A percentile compares a stretch with the other conserved stretches of the same genome.
Evolutionary conservation across 1,284 basidiomycete genomes (phyloP).

Genomic region (Puccinia brachypodii): DNA sequence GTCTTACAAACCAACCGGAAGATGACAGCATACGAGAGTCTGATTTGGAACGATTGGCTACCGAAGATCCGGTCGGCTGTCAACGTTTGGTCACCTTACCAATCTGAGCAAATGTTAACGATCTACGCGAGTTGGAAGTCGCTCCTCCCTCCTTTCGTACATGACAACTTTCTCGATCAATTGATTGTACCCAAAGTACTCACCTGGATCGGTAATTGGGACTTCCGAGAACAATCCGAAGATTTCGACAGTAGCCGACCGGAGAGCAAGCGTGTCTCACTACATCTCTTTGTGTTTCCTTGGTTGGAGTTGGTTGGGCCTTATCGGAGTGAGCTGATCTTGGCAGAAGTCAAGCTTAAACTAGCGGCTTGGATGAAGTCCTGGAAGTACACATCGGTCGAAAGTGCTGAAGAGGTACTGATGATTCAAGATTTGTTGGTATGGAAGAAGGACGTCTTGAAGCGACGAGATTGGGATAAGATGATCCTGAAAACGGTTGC

Average conservation of each 20-base stretch:
- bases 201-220: constrained; percentile 76
- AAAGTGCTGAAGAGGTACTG: constrained; percentile 64
- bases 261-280: constrained; percentile 60
- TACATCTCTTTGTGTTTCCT: constrained; percentile 85
- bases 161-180: constrained; percentile 93
- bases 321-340: constrained; percentile 70
- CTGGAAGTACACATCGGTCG: constrained; percentile 62
- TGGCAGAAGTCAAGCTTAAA: constrained; percentile 81
- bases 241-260: constrained; percentile 63
- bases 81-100: constrained; percentile 77
- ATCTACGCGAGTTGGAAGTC: constrained; percentile 85
- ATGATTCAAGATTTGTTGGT: constrained; percentile 71
- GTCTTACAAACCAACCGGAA: constrained; percentile 50
- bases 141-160: constrained; percentile 83
- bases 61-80: constrained; percentile 85
- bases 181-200: constrained; percentile 88
- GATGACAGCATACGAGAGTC: constrained; percentile 93
- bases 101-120: constrained; percentile 72
- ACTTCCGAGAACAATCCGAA: constrained; percentile 37
- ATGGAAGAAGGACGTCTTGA: constrained; percentile 84
- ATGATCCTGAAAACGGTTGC: constrained; percentile 86
- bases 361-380: constrained; percentile 73
- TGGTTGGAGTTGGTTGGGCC: constrained; percentile 87
- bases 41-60: constrained; percentile 92
- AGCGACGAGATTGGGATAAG: constrained; percentile 79